phyloP scores from a whole-genome alignment of 106 monocot species.

The Apostasia shenzhenica region DNA sequence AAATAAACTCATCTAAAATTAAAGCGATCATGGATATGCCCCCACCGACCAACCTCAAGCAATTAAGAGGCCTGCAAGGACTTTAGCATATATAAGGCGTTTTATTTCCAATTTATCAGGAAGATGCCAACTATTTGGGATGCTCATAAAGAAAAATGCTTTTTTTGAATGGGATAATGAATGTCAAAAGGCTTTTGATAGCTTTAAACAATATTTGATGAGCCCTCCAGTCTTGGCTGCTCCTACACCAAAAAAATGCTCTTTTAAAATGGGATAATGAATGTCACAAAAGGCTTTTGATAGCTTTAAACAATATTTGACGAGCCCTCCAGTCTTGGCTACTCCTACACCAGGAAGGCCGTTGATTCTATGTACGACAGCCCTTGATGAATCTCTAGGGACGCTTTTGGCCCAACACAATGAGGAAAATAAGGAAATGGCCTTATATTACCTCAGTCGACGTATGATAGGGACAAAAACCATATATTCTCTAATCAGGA shows the following conservation, averaged over 20 bases:
- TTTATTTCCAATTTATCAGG: not conserved
- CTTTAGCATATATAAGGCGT: not conserved
- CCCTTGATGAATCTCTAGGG: not conserved
- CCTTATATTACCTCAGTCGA: not conserved
- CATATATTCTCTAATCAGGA: not conserved
- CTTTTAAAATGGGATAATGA: not conserved
- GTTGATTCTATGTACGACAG: not conserved
- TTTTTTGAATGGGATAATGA: not conserved
- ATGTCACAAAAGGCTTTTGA: not conserved
- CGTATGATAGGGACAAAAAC: not conserved
- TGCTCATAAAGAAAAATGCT: not conserved
- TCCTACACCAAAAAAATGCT: not conserved
- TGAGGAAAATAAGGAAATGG: not conserved
- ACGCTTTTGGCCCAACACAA: not conserved
- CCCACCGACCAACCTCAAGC: not conserved
- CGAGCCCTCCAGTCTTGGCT: not conserved
- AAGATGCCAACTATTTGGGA: not conserved
- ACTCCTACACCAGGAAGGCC: not conserved
- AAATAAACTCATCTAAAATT: not conserved
- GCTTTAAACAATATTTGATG: too few species aligned
- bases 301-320: too few species aligned
- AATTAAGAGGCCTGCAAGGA: not conserved
- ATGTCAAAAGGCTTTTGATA: not conserved
- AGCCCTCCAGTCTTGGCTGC: not conserved
- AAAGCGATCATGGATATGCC: not conserved